Conservation (phyloP, 2,329 filamentous ascomycete genomes). For the Colletotrichum sp. region DNA sequence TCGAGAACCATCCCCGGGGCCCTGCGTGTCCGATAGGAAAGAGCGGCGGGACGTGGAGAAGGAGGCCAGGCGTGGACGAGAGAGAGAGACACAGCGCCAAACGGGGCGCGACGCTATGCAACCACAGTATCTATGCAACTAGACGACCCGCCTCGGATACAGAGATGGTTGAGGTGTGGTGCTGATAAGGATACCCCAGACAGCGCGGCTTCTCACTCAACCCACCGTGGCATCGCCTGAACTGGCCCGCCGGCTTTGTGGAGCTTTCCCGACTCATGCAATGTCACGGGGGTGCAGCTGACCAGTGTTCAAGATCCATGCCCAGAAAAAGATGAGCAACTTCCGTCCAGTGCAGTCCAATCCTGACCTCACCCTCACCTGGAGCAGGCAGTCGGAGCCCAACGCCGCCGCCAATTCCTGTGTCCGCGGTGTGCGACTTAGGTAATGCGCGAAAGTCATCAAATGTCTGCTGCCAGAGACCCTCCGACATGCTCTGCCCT, state of each 20-base stretch:
- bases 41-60: slow-evolving; percentile 12
- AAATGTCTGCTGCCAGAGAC: background rate
- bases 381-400: background rate
- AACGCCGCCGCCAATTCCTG: background rate
- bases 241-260: background rate
- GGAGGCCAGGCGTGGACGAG: background rate
- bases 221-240: slow-evolving; percentile 2
- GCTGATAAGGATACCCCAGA: slow-evolving; percentile 15
- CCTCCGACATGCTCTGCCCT: background rate
- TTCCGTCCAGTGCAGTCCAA: background rate
- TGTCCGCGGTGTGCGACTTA: background rate
- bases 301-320: background rate
- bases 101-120: background rate
- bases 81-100: slow-evolving; percentile 4
- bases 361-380: background rate
- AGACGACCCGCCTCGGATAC: background rate
- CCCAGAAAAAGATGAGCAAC: background rate
- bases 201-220: background rate
- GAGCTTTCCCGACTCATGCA: slow-evolving; percentile 9
- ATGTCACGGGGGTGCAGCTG: slow-evolving; percentile 12
- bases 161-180: background rate
- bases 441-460: background rate
- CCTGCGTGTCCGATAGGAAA: slow-evolving; percentile 11
- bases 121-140: background rate
- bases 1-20: slow-evolving; percentile 1